Base-by-base conservation (phyloP, 2,329 filamentous ascomycete genomes). In the Ceratocystis papillata region DNA sequence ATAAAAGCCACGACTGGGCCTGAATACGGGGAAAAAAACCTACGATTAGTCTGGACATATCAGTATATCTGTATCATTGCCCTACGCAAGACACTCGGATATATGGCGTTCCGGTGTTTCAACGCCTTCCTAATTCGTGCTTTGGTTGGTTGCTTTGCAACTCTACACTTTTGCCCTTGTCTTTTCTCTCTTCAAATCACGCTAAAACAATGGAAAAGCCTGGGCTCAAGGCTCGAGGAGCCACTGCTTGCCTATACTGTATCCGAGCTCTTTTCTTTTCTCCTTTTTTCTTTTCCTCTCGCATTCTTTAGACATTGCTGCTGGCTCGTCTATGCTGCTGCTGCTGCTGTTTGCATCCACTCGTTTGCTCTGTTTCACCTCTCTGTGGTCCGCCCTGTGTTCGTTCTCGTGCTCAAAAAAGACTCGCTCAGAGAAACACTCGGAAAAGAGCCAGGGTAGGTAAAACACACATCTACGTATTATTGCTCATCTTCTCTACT, bases 291-390 rank as follows among this genome's bases (percentile, higher is more conserved):
- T 3, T 37, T 59, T 57, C 4, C 17, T 28, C 8, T 30, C 15
- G 8, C 8, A 20, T 59, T 59, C 28, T 59, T n/a, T 59, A 22
- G 37, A 15, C 20, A 15, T 10, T 53, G 2, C 8, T 28, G 1
- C 25, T 59, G 55, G n/a, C n/a, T 22, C 7, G 28, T n/a, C 22
- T 59, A 41, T 41, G 37, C 37, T 4, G 37, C 37, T 20, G 55
- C 12, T 12, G 12, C 37, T 37, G 17, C 12, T 17, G 28, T n/a
- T 30, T 25, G 12, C 12, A 59, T 59, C 55, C 28, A 59, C 55
- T 59, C 25, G 55, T 33, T 59, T 17, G 28, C 55, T 37, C 55
- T 59, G 55, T 59, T 37, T 59, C 55, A 59, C 55, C 55, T 59
- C 55, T 37, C 7, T 53, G 48, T 53, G 48, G n/a, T 8, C 48